A percentile compares a stretch with the other conserved stretches of the same genome.
These are phyloP conservation scores for Wickerhamomyces chambardii DNA, from an alignment of 805 yeast species.

Conservation along the genomic window DNA sequence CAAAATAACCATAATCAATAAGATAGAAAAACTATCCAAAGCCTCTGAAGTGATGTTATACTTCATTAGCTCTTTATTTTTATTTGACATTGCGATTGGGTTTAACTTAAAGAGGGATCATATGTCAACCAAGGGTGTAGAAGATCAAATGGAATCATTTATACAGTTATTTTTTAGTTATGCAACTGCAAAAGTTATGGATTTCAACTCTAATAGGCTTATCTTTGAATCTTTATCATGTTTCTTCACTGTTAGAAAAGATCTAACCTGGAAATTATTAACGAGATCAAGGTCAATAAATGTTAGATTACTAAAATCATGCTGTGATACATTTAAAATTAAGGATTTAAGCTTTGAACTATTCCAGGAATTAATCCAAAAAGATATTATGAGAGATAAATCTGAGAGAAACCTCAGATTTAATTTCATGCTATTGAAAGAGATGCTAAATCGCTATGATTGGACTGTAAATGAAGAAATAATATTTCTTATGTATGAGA, in stretches of 20 bases:
- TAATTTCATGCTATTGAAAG: conserved; percentile 4
- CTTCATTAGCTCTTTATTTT: background rate
- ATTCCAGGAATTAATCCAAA: conserved; percentile 1
- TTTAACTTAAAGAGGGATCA: background rate
- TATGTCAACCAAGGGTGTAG: background rate
- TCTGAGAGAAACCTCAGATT: conserved; percentile 1
- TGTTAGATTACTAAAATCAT: conserved; percentile 6
- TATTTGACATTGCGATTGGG: background rate
- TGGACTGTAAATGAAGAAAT: conserved; percentile 11
- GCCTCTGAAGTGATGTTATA: no score
- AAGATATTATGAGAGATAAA: background rate
- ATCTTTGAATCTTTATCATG: background rate
- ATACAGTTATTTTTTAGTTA: no score
- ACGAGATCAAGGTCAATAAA: conserved; percentile 3
- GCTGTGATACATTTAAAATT: conserved; percentile 4
- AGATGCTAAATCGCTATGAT: conserved; percentile 1
- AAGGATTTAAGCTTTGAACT: conserved; percentile 4
- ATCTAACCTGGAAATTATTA: conserved; percentile 6
- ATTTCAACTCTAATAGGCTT: no score
- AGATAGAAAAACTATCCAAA: no score
- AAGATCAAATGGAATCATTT: background rate
- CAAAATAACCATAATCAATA: background rate
- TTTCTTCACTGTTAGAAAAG: background rate
- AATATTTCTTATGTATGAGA: conserved; percentile 9
- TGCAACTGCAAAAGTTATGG: no score